These are phyloP conservation scores for Saccharomycopsis sp. DNA, from an alignment of 805 yeast species.

Conservation along the genomic window DNA sequence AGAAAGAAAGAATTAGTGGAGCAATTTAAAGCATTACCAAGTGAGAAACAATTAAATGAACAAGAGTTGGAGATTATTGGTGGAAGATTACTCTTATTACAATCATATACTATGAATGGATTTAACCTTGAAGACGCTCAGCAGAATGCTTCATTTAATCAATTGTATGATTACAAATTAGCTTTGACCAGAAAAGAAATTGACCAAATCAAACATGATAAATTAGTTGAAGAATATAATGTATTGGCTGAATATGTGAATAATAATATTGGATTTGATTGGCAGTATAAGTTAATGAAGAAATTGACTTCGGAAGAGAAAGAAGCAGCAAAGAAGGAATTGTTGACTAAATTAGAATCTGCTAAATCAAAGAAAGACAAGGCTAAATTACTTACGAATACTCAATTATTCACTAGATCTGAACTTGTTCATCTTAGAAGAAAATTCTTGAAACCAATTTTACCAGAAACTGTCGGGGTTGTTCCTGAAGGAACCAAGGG, in stretches of 20 bases:
- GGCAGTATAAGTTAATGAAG: constrained; percentile 30
- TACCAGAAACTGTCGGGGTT: constrained; percentile 43
- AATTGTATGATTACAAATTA: constrained; percentile 39
- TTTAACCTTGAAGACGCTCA: constrained; percentile 48
- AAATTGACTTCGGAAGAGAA: constrained; percentile 31
- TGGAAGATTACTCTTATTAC: constrained; percentile 46
- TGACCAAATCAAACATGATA: constrained; percentile 25
- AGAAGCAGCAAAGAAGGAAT: constrained; percentile 22
- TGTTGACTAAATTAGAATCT: constrained; percentile 32
- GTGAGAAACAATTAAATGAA: constrained; percentile 22
- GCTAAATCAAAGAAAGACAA: constrained; percentile 32
- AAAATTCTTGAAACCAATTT: constrained; percentile 47
- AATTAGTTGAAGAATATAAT: constrained; percentile 29
- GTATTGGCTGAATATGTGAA: constrained; percentile 35
- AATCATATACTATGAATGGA: constrained; percentile 55
- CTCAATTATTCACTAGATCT: constrained; percentile 28
- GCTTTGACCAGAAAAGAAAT: constrained; percentile 34
- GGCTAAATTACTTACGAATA: constrained; percentile 26
- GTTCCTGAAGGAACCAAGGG: constrained; percentile 33
- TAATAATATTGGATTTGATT: constrained; percentile 37
- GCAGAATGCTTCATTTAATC: constrained; percentile 48
- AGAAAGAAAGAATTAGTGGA: constrained; percentile 28
- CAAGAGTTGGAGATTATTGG: constrained; percentile 33
- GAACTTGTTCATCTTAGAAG: constrained; percentile 37
- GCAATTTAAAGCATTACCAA: constrained; percentile 27